Evolutionary conservation across 805 yeast genomes (phyloP).

Genomic region (Blastobotrys attinorum): DNA sequence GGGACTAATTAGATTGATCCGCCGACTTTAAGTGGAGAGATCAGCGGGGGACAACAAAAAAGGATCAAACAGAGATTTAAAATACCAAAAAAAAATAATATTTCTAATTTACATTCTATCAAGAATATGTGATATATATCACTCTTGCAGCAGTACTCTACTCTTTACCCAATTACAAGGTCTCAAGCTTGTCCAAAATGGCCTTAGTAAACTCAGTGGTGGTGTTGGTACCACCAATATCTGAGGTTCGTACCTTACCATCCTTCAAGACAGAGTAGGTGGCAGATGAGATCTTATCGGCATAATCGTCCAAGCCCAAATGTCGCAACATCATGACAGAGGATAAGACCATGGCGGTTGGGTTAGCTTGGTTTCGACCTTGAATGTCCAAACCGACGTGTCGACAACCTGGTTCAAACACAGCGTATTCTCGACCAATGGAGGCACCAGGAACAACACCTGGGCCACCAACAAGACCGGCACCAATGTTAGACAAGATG

Average conservation of each 20-base stretch:
- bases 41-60: too few relatives aligned
- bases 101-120: too few relatives aligned
- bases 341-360: slow-evolving; percentile 94
- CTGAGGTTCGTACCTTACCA: slow-evolving; percentile 77
- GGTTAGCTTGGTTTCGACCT: slow-evolving; percentile 94
- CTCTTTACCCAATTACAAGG: too few relatives aligned
- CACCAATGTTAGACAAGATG: slow-evolving; percentile 95
- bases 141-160: too few relatives aligned
- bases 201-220: slow-evolving; percentile 95
- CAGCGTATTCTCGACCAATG: slow-evolving; percentile 95
- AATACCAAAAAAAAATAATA: too few relatives aligned
- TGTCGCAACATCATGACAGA: slow-evolving; percentile 91
- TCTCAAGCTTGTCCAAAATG: slow-evolving; percentile 60
- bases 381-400: slow-evolving; percentile 96
- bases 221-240: slow-evolving; percentile 82
- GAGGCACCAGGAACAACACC: slow-evolving; percentile 98
- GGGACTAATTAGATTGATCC: too few relatives aligned
- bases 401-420: slow-evolving; percentile 99
- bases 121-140: too few relatives aligned
- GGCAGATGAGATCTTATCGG: slow-evolving; percentile 82
- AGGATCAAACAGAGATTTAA: too few relatives aligned
- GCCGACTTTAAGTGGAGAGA: too few relatives aligned
- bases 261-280: slow-evolving; percentile 86
- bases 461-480: slow-evolving; percentile 95
- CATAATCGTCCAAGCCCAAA: slow-evolving; percentile 76